phyloP scores from a whole-genome alignment of 805 yeast species.

The Kodamaea jinghongensis region DNA sequence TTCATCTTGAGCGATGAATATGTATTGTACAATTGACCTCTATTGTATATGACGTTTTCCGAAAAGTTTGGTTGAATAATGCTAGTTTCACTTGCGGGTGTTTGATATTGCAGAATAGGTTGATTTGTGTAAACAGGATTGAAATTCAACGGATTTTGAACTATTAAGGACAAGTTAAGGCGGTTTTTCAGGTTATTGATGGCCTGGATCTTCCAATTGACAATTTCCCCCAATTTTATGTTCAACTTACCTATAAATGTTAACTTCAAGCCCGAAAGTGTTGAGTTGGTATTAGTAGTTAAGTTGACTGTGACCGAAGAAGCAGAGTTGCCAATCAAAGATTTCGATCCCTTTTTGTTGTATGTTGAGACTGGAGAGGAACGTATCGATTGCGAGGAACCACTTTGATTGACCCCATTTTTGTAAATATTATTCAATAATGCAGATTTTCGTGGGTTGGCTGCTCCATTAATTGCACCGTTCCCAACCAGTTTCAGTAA shows the following conservation, averaged over 20 bases:
- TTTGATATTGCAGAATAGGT: neutral
- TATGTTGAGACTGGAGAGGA: neutral
- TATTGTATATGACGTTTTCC: slow-evolving; percentile 18
- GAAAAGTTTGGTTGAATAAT: neutral
- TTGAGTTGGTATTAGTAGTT: slow-evolving; percentile 24
- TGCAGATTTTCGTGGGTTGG: slow-evolving; percentile 20
- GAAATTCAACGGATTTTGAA: slow-evolving; percentile 25
- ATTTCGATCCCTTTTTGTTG: slow-evolving; percentile 8
- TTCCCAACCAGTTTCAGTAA: slow-evolving; percentile 8
- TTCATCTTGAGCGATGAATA: slow-evolving; percentile 40
- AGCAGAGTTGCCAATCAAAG: slow-evolving; percentile 14
- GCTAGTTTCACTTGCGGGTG: slow-evolving; percentile 6
- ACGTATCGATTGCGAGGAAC: slow-evolving; percentile 4
- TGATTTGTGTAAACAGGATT: slow-evolving; percentile 18
- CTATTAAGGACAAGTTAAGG: slow-evolving; percentile 50
- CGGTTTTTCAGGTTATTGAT: slow-evolving; percentile 55
- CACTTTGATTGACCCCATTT: slow-evolving; percentile 13
- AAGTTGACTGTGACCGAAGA: slow-evolving; percentile 38
- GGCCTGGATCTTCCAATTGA: slow-evolving; percentile 64
- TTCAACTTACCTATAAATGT: slow-evolving; percentile 62
- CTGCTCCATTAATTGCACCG: neutral
- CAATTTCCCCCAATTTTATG: slow-evolving; percentile 57
- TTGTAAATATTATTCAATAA: slow-evolving; percentile 20
- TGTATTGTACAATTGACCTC: slow-evolving; percentile 23
- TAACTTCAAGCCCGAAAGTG: slow-evolving; percentile 43